Percentiles rank a stretch among this genome's conserved stretches.
Evolutionary conservation across 2,329 filamentous ascomycete species (phyloP).

Genomic region (Curvularia hawaiiensis): DNA sequence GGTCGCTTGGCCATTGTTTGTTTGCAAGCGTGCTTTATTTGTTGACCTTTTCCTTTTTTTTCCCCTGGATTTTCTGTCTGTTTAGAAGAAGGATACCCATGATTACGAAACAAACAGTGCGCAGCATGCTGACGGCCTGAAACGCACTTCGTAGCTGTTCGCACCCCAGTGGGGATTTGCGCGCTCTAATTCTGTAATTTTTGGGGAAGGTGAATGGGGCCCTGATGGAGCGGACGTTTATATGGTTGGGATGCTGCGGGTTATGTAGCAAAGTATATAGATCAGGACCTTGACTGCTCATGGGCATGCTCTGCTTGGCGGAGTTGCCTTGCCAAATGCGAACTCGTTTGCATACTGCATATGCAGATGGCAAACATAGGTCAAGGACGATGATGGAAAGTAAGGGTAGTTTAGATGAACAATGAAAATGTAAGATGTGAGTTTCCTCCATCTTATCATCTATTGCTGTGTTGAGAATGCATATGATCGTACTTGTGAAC

Average conservation of each 20-base stretch:
- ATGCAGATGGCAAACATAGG: background rate
- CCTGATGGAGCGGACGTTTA: background rate
- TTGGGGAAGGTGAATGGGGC: background rate
- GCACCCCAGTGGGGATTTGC: background rate
- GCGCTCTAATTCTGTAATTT: background rate
- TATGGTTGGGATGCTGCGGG: background rate
- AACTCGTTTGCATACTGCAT: background rate
- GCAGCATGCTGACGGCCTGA: constrained; percentile 2
- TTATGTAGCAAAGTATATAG: background rate
- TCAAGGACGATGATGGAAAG: background rate
- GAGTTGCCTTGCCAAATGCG: background rate
- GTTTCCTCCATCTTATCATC: background rate
- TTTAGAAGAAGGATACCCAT: constrained; percentile 21
- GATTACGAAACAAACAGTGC: constrained; percentile 11
- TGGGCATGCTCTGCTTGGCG: background rate
- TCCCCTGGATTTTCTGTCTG: constrained; percentile 1
- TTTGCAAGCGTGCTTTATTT: constrained; percentile 19
- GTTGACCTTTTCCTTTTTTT: constrained; percentile 6
- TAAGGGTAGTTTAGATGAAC: background rate
- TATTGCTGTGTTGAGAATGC: background rate
- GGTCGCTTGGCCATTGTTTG: constrained; percentile 16
- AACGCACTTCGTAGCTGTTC: background rate
- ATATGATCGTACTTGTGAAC: background rate
- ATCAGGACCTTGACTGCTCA: background rate
- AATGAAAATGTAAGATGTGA: background rate